These are phyloP conservation scores for Colletotrichum sp. DNA, from an alignment of 2,329 filamentous ascomycete genomes.

Conservation along the genomic window DNA sequence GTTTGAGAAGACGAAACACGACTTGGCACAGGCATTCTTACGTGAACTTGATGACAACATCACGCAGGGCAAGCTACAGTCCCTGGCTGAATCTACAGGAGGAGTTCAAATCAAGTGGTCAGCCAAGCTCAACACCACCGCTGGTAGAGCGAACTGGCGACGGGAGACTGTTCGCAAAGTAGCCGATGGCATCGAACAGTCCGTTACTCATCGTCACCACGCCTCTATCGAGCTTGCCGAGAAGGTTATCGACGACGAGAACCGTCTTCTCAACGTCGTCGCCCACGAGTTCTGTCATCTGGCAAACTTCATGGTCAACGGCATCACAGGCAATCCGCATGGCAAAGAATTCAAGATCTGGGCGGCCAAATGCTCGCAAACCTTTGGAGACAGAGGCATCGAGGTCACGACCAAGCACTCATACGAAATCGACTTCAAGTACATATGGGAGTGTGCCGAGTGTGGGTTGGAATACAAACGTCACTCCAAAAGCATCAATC, in stretches of 20 bases:
- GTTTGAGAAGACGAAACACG: constrained; percentile 68
- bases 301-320: constrained; percentile 86
- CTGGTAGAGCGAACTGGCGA: constrained; percentile 77
- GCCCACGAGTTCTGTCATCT: constrained; percentile 97
- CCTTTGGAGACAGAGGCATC: constrained; percentile 68
- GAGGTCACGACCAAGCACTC: constrained; percentile 87
- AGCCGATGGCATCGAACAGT: constrained; percentile 27
- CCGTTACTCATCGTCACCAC: constrained; percentile 54
- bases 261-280: constrained; percentile 85
- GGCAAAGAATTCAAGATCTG: constrained; percentile 84
- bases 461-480: constrained; percentile 80
- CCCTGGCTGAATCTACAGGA: constrained; percentile 66
- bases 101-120: constrained; percentile 77
- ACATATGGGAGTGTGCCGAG: constrained; percentile 77
- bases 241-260: constrained; percentile 81
- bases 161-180: constrained; percentile 55
- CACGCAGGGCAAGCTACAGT: constrained; percentile 62
- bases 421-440: constrained; percentile 93
- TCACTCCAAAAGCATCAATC: constrained; percentile 86
- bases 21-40: constrained; percentile 69
- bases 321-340: constrained; percentile 78
- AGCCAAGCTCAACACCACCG: constrained; percentile 80
- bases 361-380: constrained; percentile 58
- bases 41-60: constrained; percentile 71
- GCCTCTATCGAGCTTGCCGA: constrained; percentile 87